Percentiles rank a stretch among this genome's conserved stretches.
These are phyloP conservation scores for Sugiyamaella americana DNA, from an alignment of 805 yeast species.

Conservation along the genomic window DNA sequence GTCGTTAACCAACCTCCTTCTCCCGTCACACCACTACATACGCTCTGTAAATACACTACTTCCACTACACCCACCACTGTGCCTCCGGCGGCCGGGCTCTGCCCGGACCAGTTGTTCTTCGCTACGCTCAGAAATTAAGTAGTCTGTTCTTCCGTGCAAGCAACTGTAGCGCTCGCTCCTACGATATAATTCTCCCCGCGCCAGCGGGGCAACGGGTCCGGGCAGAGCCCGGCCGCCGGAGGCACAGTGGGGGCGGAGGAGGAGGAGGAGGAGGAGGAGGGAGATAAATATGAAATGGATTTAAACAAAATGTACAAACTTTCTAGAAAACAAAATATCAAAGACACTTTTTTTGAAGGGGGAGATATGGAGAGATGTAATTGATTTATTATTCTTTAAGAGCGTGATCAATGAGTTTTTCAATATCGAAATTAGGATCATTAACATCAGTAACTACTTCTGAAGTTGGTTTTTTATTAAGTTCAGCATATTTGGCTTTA, in stretches of 20 bases:
- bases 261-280: too few relatives aligned
- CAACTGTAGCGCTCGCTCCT: too few relatives aligned
- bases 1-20: constrained; percentile 1
- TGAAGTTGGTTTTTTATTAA: constrained; percentile 35
- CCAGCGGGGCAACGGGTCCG: neutral
- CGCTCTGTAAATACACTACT: too few relatives aligned
- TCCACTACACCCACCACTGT: neutral
- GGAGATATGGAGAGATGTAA: neutral
- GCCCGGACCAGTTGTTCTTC: neutral
- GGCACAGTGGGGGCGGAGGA: too few relatives aligned
- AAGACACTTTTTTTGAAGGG: neutral
- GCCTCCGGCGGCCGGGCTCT: neutral
- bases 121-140: neutral
- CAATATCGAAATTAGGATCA: constrained; percentile 88
- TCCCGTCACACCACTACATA: too few relatives aligned
- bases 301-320: neutral
- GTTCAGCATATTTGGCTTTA: constrained; percentile 76
- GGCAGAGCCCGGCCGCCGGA: constrained; percentile 1
- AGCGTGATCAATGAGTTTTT: constrained; percentile 30
- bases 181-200: neutral
- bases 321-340: neutral
- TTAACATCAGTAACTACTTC: constrained; percentile 58
- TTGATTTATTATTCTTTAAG: constrained; percentile 11
- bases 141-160: too few relatives aligned
- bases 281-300: neutral